Percentiles rank a stretch among this genome's conserved stretches.
Conservation (phyloP, 768 basidiomycete genomes). For the Boletus sp. region DNA sequence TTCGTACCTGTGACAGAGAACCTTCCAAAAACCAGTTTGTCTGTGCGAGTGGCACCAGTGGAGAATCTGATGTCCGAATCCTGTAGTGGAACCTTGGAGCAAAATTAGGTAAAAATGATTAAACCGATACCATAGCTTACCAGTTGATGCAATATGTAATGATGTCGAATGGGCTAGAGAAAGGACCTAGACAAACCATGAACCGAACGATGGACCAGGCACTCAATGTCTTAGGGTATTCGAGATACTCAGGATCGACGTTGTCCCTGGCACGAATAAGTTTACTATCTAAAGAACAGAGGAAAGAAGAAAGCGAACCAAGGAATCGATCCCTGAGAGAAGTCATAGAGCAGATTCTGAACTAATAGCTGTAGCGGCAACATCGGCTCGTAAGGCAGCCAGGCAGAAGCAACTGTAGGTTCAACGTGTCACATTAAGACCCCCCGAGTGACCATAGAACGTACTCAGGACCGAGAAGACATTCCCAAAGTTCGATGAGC, state of each 20-base stretch:
- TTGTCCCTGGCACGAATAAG: slow-evolving; percentile 31
- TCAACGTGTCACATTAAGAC: not conserved
- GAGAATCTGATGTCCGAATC: slow-evolving; percentile 26
- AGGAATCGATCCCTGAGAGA: slow-evolving; percentile 36
- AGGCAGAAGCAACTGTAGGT: slow-evolving; percentile 33
- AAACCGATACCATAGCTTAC: slow-evolving; percentile 7
- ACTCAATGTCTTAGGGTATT: slow-evolving; percentile 29
- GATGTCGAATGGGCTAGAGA: slow-evolving; percentile 36
- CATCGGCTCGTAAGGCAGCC: slow-evolving; percentile 39
- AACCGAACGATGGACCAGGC: slow-evolving; percentile 35
- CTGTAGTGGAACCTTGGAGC: slow-evolving; percentile 29
- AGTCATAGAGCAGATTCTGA: slow-evolving; percentile 36
- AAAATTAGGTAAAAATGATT: not conserved
- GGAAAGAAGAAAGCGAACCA: slow-evolving; percentile 19
- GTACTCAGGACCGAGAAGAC: slow-evolving; percentile 32
- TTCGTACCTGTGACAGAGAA: slow-evolving; percentile 34
- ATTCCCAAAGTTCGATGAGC: slow-evolving; percentile 36
- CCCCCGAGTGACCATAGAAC: not conserved
- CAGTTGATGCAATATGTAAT: slow-evolving; percentile 32
- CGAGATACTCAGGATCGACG: slow-evolving; percentile 36
- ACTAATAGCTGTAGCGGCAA: slow-evolving; percentile 30
- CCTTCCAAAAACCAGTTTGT: slow-evolving; percentile 38
- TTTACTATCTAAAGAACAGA: not conserved
- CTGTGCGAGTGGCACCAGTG: slow-evolving; percentile 31
- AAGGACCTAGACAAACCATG: slow-evolving; percentile 36